phyloP scores from a whole-genome alignment of 2,329 filamentous ascomycete genomes.

The Xylariaceae sp. region DNA sequence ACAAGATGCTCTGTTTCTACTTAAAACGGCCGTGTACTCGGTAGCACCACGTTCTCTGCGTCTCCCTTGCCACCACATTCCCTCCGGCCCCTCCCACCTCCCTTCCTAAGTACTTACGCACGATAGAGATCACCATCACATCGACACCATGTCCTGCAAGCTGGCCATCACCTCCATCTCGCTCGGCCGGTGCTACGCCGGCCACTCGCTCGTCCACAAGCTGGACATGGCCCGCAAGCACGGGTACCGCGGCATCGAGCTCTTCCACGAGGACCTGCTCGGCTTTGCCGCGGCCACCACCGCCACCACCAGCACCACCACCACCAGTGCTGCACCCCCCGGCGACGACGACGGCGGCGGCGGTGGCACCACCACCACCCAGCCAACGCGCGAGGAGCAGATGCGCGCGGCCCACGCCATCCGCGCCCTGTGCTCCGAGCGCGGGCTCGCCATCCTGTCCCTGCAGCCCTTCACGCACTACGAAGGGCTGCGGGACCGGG shows the following conservation, averaged over 20 bases:
- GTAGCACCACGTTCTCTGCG: no score
- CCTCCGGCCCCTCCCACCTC: no score
- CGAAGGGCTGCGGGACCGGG: slow-evolving; percentile 61
- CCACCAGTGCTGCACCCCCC: no score
- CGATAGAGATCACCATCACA: no score
- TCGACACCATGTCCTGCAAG: slow-evolving; percentile 41
- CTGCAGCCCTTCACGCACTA: slow-evolving; percentile 74
- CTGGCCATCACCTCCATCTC: slow-evolving; percentile 72
- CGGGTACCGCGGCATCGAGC: slow-evolving; percentile 62
- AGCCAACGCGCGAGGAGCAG: slow-evolving; percentile 37
- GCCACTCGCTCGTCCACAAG: slow-evolving; percentile 60
- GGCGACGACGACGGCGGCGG: no score
- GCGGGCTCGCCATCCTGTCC: slow-evolving; percentile 53
- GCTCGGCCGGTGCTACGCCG: slow-evolving; percentile 60
- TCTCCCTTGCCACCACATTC: no score
- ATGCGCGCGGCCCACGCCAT: slow-evolving; percentile 52
- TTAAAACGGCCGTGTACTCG: no score
- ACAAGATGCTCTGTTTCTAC: no score
- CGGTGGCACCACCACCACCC: slow-evolving; percentile 1
- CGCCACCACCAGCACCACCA: slow-evolving; percentile 32
- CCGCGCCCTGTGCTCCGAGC: slow-evolving; percentile 46
- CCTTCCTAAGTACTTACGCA: no score
- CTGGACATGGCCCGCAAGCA: slow-evolving; percentile 58
- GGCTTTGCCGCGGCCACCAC: slow-evolving; percentile 44
- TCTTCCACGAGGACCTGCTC: slow-evolving; percentile 71